Conservation (phyloP, 2,329 filamentous ascomycete species). For the Monosporascus sp. region DNA sequence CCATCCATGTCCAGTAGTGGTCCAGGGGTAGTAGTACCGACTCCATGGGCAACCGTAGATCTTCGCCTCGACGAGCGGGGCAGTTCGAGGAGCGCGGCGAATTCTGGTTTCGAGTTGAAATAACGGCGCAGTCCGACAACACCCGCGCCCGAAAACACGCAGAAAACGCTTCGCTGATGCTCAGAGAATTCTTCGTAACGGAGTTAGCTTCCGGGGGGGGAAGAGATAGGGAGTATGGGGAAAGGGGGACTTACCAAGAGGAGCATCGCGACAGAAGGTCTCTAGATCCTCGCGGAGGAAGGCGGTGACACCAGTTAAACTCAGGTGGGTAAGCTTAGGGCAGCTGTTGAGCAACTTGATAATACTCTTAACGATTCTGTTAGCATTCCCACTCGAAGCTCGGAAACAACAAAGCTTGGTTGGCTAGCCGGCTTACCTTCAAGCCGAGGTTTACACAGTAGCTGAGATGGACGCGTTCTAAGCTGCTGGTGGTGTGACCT, state of each 20-base stretch:
- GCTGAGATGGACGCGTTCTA: constrained; percentile 93
- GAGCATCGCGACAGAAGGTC: constrained; percentile 80
- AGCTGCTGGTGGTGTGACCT: constrained; percentile 59
- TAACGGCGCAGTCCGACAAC: constrained; percentile 74
- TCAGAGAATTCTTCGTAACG: constrained; percentile 73
- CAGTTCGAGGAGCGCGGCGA: constrained; percentile 32
- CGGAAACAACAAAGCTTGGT: constrained; percentile 8
- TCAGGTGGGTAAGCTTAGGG: constrained; percentile 87
- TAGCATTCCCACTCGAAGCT: constrained; percentile 20
- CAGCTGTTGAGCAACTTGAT: constrained; percentile 85
- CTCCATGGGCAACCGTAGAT: constrained; percentile 4
- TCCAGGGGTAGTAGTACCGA: constrained; percentile 4
- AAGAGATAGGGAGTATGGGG: background rate
- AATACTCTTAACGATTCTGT: constrained; percentile 63
- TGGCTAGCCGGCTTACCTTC: constrained; percentile 63
- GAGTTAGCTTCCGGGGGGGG: constrained; percentile 18
- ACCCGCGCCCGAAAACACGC: constrained; percentile 88
- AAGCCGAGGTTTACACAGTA: constrained; percentile 86
- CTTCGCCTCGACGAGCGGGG: constrained; percentile 11
- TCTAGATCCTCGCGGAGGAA: constrained; percentile 85
- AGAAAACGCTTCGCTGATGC: constrained; percentile 92
- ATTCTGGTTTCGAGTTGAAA: constrained; percentile 56
- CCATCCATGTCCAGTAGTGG: constrained; percentile 18
- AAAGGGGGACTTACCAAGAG: constrained; percentile 51
- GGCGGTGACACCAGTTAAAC: constrained; percentile 86